Conservation (phyloP, 768 basidiomycete species). For the Cystofilobasidium capitatum region DNA sequence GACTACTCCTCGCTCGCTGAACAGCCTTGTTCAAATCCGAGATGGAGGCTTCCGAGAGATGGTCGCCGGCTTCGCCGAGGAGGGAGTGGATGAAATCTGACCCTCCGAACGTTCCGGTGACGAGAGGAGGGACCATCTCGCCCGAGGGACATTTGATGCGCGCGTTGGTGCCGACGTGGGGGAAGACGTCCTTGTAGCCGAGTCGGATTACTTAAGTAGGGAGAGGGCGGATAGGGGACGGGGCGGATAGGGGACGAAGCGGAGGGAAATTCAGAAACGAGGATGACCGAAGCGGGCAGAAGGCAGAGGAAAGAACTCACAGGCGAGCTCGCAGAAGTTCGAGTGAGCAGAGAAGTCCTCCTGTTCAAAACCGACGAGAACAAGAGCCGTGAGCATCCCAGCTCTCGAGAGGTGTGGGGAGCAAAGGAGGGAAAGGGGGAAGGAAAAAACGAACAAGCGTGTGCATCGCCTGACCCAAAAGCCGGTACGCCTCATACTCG, state of each 20-base stretch:
- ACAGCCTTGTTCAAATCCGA: slow-evolving; percentile 74
- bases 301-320: not conserved
- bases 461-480: slow-evolving; percentile 53
- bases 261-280: not conserved
- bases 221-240: slow-evolving; percentile 27
- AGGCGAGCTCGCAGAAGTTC: slow-evolving; percentile 63
- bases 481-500: slow-evolving; percentile 50
- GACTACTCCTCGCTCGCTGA: slow-evolving; percentile 55
- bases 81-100: slow-evolving; percentile 64
- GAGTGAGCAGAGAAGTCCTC: slow-evolving; percentile 79
- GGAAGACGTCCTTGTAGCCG: slow-evolving; percentile 68
- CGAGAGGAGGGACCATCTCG: slow-evolving; percentile 64
- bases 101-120: slow-evolving; percentile 50
- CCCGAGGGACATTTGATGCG: slow-evolving; percentile 66
- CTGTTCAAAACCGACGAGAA: slow-evolving; percentile 48
- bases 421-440: slow-evolving; percentile 32
- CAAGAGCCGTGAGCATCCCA: not conserved
- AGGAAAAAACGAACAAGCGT: slow-evolving; percentile 16
- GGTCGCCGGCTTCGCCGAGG: slow-evolving; percentile 47
- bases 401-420: not conserved
- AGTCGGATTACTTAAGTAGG: slow-evolving; percentile 49
- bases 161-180: slow-evolving; percentile 73
- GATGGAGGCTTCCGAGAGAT: slow-evolving; percentile 63
- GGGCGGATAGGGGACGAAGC: not conserved
- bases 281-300: not conserved